A percentile compares a stretch with the other conserved stretches of the same genome.
phyloP scores from a whole-genome alignment of 2,329 filamentous ascomycete species.

The Alternaria arborescens region DNA sequence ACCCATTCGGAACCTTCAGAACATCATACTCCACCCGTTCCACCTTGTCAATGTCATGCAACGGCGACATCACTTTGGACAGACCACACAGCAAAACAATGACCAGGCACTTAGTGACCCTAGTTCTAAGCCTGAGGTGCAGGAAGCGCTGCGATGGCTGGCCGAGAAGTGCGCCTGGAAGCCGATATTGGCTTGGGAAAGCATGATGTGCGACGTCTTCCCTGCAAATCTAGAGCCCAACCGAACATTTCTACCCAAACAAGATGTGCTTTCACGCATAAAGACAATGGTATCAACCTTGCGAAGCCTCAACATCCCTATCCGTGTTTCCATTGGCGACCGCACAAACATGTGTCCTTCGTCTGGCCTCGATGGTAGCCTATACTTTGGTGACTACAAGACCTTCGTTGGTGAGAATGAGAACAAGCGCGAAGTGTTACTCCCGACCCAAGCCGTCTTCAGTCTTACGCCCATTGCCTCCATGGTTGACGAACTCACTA shows the following conservation, averaged over 20 bases:
- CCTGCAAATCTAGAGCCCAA: constrained; percentile 45
- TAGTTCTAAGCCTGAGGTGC: constrained; percentile 41
- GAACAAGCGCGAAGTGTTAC: constrained; percentile 36
- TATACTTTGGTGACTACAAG: constrained; percentile 50
- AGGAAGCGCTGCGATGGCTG: constrained; percentile 45
- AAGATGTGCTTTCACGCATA: constrained; percentile 43
- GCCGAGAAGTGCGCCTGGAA: constrained; percentile 45
- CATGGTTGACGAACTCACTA: constrained; percentile 49
- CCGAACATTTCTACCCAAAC: constrained; percentile 41
- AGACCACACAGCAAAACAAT: constrained; percentile 21
- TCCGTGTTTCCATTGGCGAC: constrained; percentile 47
- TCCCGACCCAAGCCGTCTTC: constrained; percentile 45
- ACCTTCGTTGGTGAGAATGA: constrained; percentile 38
- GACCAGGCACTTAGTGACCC: constrained; percentile 32
- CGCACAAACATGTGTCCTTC: constrained; percentile 34
- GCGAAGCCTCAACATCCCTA: constrained; percentile 41
- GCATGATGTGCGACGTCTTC: constrained; percentile 50
- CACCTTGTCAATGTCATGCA: constrained; percentile 47
- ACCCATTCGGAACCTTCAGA: constrained; percentile 36
- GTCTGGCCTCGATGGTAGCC: constrained; percentile 42
- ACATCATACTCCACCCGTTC: constrained; percentile 46
- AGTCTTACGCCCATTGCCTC: constrained; percentile 43
- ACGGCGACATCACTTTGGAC: constrained; percentile 38
- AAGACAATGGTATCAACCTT: constrained; percentile 41
- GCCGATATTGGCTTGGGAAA: constrained; percentile 46